These are phyloP conservation scores for Penicillium sp. DNA, from an alignment of 2,329 filamentous ascomycete species.

Conservation along the genomic window DNA sequence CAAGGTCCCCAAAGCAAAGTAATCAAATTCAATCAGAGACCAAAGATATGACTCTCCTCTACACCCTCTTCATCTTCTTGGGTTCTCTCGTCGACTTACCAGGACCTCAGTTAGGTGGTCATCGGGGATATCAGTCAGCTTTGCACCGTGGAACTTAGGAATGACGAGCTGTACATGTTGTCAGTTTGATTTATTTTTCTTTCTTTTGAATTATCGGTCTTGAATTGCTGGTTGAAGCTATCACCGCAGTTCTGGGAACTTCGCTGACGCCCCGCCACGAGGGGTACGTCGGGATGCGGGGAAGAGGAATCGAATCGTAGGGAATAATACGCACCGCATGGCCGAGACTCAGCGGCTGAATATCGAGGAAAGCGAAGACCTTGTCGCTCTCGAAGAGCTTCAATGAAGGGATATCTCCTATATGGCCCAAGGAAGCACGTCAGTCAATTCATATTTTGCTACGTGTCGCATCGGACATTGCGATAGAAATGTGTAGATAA, in stretches of 20 bases:
- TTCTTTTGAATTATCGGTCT: too few relatives aligned
- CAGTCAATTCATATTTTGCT: neutral
- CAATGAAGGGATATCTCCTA: constrained; percentile 92
- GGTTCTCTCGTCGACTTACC: constrained; percentile 47
- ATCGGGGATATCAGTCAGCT: constrained; percentile 89
- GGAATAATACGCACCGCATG: constrained; percentile 67
- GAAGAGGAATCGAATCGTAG: constrained; percentile 8
- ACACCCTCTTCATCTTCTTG: neutral
- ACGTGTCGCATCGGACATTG: neutral
- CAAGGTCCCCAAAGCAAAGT: constrained; percentile 1
- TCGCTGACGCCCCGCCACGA: neutral
- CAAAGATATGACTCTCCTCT: neutral
- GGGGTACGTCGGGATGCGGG: constrained; percentile 15
- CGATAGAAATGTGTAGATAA: neutral
- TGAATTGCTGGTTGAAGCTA: neutral
- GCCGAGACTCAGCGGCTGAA: constrained; percentile 81
- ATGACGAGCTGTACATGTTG: constrained; percentile 72
- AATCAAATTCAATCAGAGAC: neutral
- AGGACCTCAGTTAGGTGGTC: constrained; percentile 79
- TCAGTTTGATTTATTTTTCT: neutral
- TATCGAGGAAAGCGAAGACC: constrained; percentile 93
- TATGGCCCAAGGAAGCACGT: neutral
- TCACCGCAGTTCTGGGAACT: neutral
- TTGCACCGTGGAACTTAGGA: constrained; percentile 89
- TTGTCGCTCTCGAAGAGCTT: constrained; percentile 96